Evolutionary conservation across 2,329 filamentous ascomycete genomes (phyloP), one percentile per base, ranked within the genome.

Genomic region (Stachybotrys elegans): DNA sequence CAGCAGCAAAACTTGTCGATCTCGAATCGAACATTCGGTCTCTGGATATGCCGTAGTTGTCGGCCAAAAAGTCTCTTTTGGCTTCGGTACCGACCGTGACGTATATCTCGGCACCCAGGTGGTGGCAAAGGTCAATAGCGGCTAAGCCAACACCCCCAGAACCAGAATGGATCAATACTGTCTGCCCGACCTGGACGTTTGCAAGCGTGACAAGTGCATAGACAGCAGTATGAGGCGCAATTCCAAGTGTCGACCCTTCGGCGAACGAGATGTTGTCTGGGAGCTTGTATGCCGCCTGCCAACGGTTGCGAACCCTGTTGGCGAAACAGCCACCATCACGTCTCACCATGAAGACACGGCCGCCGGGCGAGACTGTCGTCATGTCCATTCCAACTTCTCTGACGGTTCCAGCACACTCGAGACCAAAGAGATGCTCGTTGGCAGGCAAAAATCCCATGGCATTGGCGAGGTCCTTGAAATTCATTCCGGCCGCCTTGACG

Each of bases 21-120:
- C 60, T 54, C 23, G 56, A 61, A 21, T 53, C 56, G 38, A 70
- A 65, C 23, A 71, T 66, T 43, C 60, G 58, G 2, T 49, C 47
- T 8, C 51, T 45, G 0, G 59, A 51, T 4, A 70, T 54, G 9
- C 56, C 57, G 47, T 58, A 66, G 2, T 48, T 43, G 1, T 61
- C 53, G 5, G 57, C 52, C 4, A 71, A 47, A 1, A 66, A 47
- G 4, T 59, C 45, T 5, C 54, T 55, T 51, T 71, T 69, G 17
- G 53, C 57, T 4, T 52, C 37, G 8, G 55, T 58, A 1, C 57
- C 55, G 5, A 62, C 66, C 0, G 68, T 70, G 5, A 49, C 52
- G 27, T 60, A 67, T 1, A 69, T 52, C 13, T 59, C 51, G 1
- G 57, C 51, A 2, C 50, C 52, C 4, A 51, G 19, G 6, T 38